Conservation (phyloP, 192 early-diverging fungal genomes). For the Dispira simplex region DNA sequence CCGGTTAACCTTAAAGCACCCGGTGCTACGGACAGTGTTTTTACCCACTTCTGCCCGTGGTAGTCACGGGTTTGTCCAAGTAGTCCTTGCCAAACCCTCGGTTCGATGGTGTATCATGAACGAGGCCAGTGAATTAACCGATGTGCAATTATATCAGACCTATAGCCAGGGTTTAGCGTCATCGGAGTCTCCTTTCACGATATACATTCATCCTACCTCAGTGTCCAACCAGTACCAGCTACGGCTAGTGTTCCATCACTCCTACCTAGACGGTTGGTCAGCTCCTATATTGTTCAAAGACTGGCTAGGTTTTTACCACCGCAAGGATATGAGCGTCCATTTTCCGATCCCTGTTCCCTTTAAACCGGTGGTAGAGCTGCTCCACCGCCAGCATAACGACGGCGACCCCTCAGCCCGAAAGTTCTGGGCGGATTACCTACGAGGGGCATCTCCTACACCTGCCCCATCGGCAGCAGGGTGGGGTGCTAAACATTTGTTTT, state of each 20-base stretch:
- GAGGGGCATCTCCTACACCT: neutral
- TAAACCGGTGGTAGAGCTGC: neutral
- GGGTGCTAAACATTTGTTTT: too few species aligned
- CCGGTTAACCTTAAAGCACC: neutral
- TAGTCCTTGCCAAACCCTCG: neutral
- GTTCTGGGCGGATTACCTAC: constrained; percentile 1
- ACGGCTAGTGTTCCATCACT: neutral
- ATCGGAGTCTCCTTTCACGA: neutral
- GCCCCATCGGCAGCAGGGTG: neutral
- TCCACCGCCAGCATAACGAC: neutral
- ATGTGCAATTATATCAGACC: too few species aligned
- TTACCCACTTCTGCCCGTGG: neutral
- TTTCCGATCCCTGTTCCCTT: neutral
- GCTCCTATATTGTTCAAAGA: neutral
- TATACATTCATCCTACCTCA: neutral
- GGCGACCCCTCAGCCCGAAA: neutral
- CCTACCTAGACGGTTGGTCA: constrained; percentile 7
- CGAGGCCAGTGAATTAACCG: neutral
- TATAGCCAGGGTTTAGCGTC: too few species aligned
- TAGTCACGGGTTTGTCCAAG: constrained; percentile 1
- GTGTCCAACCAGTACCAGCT: neutral
- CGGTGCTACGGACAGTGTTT: constrained; percentile 5
- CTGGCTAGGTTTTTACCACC: neutral
- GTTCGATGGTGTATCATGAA: neutral
- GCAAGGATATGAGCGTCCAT: too few species aligned